Evolutionary conservation across 2,329 filamentous ascomycete genomes (phyloP).

Genomic region (Didymella arachidicola): DNA sequence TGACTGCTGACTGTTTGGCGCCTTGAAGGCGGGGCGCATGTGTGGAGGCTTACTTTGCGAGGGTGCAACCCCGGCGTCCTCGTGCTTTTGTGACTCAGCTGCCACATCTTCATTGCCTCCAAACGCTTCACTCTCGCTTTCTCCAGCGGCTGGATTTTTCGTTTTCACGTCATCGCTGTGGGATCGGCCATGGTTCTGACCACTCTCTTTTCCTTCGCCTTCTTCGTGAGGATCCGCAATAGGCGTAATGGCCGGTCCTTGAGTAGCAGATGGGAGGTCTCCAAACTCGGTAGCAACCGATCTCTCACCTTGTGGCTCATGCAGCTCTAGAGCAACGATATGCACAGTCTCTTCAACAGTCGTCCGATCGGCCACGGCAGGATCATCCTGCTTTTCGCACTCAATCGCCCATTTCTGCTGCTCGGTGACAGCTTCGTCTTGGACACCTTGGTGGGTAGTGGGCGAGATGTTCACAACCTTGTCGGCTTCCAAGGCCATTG

Average conservation of each 20-base stretch:
- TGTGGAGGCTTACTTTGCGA: constrained; percentile 23
- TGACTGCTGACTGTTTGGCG: background rate
- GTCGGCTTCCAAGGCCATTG: background rate
- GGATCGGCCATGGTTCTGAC: too few species aligned
- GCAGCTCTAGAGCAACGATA: background rate
- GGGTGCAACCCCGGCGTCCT: background rate
- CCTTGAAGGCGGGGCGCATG: constrained; percentile 15
- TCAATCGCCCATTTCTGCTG: background rate
- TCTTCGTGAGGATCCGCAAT: too few species aligned
- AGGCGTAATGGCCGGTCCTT: background rate
- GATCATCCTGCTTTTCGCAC: background rate
- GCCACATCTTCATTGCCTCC: constrained; percentile 1
- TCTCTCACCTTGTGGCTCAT: too few species aligned
- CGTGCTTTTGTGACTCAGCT: background rate
- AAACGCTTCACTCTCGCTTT: background rate
- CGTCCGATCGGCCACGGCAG: background rate
- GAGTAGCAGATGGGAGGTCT: background rate
- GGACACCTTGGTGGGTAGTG: background rate
- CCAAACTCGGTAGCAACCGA: background rate
- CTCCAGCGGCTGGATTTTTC: background rate
- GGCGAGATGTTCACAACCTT: background rate
- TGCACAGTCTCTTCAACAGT: background rate
- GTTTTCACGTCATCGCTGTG: background rate
- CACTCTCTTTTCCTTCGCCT: background rate
- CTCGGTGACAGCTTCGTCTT: background rate